These are phyloP conservation scores for Diaporthe amygdali DNA, from an alignment of 2,329 filamentous ascomycete genomes.

Conservation along the genomic window DNA sequence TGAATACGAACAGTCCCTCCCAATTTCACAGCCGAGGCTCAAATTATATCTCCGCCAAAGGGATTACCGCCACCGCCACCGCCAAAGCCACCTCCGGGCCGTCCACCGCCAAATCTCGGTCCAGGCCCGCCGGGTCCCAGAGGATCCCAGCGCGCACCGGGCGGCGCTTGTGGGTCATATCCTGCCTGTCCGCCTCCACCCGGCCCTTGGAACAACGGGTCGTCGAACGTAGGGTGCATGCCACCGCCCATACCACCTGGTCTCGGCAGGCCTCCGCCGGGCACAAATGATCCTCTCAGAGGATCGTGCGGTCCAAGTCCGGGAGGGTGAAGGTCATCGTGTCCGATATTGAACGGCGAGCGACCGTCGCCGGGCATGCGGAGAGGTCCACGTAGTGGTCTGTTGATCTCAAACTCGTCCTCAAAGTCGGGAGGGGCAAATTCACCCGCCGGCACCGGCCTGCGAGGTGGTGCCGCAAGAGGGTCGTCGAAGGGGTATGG, in stretches of 20 bases:
- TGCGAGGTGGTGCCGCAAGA: slow-evolving; percentile 64
- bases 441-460: slow-evolving; percentile 71
- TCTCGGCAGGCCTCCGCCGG: slow-evolving; percentile 61
- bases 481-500: slow-evolving; percentile 66
- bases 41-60: slow-evolving; percentile 40
- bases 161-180: slow-evolving; percentile 77
- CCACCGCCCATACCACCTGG: slow-evolving; percentile 69
- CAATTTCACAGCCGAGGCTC: background rate
- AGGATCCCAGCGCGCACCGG: slow-evolving; percentile 91
- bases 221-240: slow-evolving; percentile 96
- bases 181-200: slow-evolving; percentile 49
- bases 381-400: slow-evolving; percentile 59
- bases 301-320: slow-evolving; percentile 88
- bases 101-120: slow-evolving; percentile 51
- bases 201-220: slow-evolving; percentile 77
- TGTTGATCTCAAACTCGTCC: slow-evolving; percentile 85
- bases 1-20: background rate
- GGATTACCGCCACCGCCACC: slow-evolving; percentile 37
- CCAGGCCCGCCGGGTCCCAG: slow-evolving; percentile 67
- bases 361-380: slow-evolving; percentile 42
- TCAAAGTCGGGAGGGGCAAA: slow-evolving; percentile 91
- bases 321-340: slow-evolving; percentile 86
- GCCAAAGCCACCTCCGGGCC: slow-evolving; percentile 41
- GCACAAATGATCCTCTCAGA: slow-evolving; percentile 68
- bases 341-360: slow-evolving; percentile 74